Percentiles rank a stretch among this genome's conserved stretches.
Evolutionary conservation across 306 rosid species (phyloP).

Genomic region (Quercus glauca): DNA sequence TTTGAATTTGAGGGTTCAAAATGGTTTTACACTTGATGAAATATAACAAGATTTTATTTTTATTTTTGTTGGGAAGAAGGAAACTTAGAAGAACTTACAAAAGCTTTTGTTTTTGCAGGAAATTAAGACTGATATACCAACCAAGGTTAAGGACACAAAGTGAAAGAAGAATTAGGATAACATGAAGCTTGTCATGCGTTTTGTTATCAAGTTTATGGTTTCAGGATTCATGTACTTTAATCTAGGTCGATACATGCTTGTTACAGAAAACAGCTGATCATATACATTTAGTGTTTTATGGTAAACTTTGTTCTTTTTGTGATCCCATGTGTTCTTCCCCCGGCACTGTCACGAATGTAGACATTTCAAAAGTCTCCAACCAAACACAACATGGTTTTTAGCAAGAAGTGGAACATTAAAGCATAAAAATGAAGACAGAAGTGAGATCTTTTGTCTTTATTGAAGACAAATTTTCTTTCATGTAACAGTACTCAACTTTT

Average conservation of each 20-base stretch:
- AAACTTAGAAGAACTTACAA: neutral
- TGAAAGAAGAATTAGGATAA: neutral
- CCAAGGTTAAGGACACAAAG: conserved; percentile 10
- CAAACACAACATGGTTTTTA: too few species aligned
- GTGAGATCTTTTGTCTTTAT: too few species aligned
- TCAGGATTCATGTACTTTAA: neutral
- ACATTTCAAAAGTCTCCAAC: too few species aligned
- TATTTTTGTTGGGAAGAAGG: neutral
- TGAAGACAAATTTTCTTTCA: too few species aligned
- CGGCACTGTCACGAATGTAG: too few species aligned
- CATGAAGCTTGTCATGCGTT: neutral
- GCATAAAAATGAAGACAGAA: too few species aligned
- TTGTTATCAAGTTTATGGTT: neutral
- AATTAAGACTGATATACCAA: neutral
- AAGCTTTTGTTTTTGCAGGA: neutral
- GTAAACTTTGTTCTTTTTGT: too few species aligned
- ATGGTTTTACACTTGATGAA: neutral
- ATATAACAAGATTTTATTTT: neutral
- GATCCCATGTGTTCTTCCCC: too few species aligned
- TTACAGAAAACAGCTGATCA: too few species aligned
- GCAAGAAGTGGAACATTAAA: too few species aligned
- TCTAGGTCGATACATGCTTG: neutral
- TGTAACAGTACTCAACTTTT: too few species aligned
- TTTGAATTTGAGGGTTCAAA: conserved; percentile 1
- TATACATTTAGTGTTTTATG: too few species aligned